Evolutionary conservation across 345 rosid genomes (phyloP).

Genomic region (Salix arbutifolia): DNA sequence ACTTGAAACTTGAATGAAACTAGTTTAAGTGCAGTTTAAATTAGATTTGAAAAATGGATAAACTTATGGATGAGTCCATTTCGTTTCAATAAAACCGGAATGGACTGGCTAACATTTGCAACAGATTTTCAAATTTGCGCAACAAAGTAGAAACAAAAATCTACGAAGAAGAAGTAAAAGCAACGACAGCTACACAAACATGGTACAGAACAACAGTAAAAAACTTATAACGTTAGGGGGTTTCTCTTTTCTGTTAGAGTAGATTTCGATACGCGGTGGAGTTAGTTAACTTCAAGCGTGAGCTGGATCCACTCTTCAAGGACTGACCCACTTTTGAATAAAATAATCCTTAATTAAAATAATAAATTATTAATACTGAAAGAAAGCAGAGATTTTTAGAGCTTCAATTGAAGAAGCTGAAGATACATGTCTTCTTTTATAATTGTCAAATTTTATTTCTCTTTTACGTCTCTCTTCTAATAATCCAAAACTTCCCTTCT

Average conservation of each 20-base stretch:
- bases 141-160: not conserved
- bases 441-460: slow-evolving; percentile 23
- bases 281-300: slow-evolving; percentile 46
- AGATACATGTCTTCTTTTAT: slow-evolving; percentile 38
- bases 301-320: slow-evolving; percentile 80
- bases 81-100: not conserved
- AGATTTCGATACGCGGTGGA: slow-evolving; percentile 34
- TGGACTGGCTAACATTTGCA: not conserved
- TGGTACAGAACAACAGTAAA: slow-evolving; percentile 14
- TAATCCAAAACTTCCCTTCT: slow-evolving; percentile 27
- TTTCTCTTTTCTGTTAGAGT: slow-evolving; percentile 6
- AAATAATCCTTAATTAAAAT: slow-evolving; percentile 10
- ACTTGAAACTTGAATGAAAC: too few relatives aligned
- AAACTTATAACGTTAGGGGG: slow-evolving; percentile 3
- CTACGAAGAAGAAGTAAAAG: not conserved
- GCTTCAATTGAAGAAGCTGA: slow-evolving; percentile 34
- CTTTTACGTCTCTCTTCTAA: slow-evolving; percentile 1
- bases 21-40: too few relatives aligned
- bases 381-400: slow-evolving; percentile 27
- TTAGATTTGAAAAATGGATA: not conserved
- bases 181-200: not conserved
- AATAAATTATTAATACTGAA: slow-evolving; percentile 1
- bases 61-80: not conserved
- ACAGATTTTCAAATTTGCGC: not conserved
- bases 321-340: slow-evolving; percentile 49